Base-by-base conservation (phyloP, 2,329 filamentous ascomycete genomes). In the Talaromyces atroroseus region DNA sequence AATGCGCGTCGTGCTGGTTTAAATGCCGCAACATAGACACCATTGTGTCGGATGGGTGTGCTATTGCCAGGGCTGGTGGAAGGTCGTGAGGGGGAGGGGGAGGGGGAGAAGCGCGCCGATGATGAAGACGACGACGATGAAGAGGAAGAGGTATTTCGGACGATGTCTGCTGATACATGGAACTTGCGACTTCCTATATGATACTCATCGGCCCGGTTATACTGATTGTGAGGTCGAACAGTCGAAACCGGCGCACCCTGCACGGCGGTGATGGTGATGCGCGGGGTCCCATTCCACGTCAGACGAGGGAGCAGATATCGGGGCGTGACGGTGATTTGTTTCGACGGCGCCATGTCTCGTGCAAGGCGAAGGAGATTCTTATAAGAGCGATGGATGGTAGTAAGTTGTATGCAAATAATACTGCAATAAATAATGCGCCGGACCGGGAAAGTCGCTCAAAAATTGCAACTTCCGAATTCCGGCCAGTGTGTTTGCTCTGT, bases 1-100 rank as follows among this genome's bases (percentile, higher is more conserved):
- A 96, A 75, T 34, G 72, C 72, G 18, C 71, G 71, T 21, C 68
- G 69, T 12, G 74, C 73, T 12, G 70, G 64, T 34, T 73, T 72
- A 56, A 74, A 77, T 2, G 65, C 60, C 12, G 75, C 72, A n/a
- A 76, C 75, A 58, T 77, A 78, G 8, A 77, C 74, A 7, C 76
- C 76, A 70, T 78, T 76, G 61, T 77, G 67, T 46, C 74, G 68
- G 56, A 78, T 66, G 21, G 76, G 73, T 38, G 61, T 65, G 34
- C 62, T 60, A 26, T 61, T 44, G 40, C 40, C 49, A 20, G 62
- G 26, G n/a, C 66, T 61, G 32, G 60, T 49, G 20, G 62, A 58
- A 21, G 10, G 40, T 12, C 62, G 62, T 47, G 61, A 54, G 24
- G 60, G 61, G 48, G 63, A 63, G 32, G 63, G 47, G 8, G 49